Evolutionary conservation across 2,329 filamentous ascomycete species (phyloP), one percentile per base, ranked within the genome.

Genomic region (Talaromyces sp.): DNA sequence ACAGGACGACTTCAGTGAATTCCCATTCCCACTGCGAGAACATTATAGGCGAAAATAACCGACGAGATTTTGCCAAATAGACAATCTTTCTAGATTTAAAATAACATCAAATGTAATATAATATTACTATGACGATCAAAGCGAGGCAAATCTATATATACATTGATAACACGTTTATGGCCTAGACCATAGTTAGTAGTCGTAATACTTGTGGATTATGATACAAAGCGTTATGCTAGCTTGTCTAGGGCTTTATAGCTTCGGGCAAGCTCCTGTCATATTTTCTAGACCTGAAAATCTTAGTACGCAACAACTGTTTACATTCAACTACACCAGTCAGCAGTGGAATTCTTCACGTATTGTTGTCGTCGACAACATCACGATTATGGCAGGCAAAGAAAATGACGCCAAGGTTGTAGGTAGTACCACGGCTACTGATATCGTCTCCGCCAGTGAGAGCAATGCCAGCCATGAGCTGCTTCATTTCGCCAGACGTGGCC

Each of bases 401-500:
- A 46, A 26, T n/a, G 31, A 21, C n/a, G 11, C 49, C 49, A 51
- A 51, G 14, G 26, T 29, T 14, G 8, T 51, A 1, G 49, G 49
- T 17, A 51, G 49, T 3, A 27, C 17, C 29, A 35, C 56, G 29
- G 46, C 56, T 24, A 58, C 24, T 41, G 56, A 52, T 19, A 19
- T 52, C 29, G 46, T 24, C 13, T 51, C 55, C 5, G 11, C 46
- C n/a, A 51, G 46, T n/a, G 56, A 58, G 17, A 58, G 31, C 56
- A 21, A 58, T 52, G 21, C 9, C 31, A 24, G 51, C 56, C 26
- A 50, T 58, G 51, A 55, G 59, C 41, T 35, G 2, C 60, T 68
- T 58, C 67, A 69, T 55, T 68, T 63, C 53, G 66, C 50, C 27
- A 58, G 58, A 56, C 63, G 65, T 35, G 66, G 68, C 3, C 64